These are phyloP conservation scores for Lyophyllum atratum DNA, from an alignment of 768 basidiomycete species.

Conservation along the genomic window DNA sequence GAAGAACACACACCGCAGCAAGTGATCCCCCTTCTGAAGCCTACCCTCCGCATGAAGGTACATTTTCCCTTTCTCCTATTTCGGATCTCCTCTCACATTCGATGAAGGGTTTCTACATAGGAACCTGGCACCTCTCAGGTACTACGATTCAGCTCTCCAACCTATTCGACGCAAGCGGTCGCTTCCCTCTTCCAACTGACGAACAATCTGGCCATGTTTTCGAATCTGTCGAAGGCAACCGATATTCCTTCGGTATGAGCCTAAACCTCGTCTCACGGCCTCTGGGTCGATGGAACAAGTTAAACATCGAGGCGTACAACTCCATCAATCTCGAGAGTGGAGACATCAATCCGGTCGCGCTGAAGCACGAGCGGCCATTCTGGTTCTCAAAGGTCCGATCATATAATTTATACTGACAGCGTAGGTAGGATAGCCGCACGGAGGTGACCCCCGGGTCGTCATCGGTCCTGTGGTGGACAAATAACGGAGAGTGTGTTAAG, in stretches of 20 bases:
- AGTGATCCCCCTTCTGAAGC: constrained; percentile 76
- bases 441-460: not conserved
- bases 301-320: constrained; percentile 73
- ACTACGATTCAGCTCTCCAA: constrained; percentile 61
- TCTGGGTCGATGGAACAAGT: constrained; percentile 82
- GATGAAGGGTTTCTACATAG: constrained; percentile 67
- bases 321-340: constrained; percentile 78
- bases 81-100: not conserved
- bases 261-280: constrained; percentile 74
- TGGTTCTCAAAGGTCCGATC: constrained; percentile 92
- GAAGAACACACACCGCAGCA: constrained; percentile 72
- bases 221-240: constrained; percentile 26
- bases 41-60: constrained; percentile 79
- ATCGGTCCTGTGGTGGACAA: not conserved
- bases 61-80: not conserved
- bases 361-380: constrained; percentile 88
- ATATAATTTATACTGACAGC: constrained; percentile 33
- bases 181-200: constrained; percentile 29
- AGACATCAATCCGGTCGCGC: constrained; percentile 63
- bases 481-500: not conserved
- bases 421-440: not conserved
- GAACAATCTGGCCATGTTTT: constrained; percentile 4
- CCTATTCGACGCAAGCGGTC: constrained; percentile 60
- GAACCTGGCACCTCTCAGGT: constrained; percentile 71
- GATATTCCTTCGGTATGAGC: constrained; percentile 76